Percentiles rank a stretch among this genome's conserved stretches.
These are phyloP conservation scores for Pichia sp. DNA, from an alignment of 1,139 yeast genomes.

Conservation along the genomic window DNA sequence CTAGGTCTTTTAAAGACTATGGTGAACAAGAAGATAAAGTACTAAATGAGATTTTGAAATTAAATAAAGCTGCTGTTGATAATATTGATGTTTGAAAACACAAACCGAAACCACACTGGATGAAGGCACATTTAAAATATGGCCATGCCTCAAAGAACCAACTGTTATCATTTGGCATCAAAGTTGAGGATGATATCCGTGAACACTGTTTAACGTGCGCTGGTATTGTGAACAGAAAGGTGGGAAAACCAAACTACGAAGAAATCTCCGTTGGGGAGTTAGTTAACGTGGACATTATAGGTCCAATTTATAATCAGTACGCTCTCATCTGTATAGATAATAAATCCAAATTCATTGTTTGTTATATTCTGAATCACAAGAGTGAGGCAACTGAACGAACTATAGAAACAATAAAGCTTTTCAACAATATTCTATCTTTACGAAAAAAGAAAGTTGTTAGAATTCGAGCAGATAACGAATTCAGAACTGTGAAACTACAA, in stretches of 20 bases:
- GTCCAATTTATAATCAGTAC: not conserved
- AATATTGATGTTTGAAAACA: not conserved
- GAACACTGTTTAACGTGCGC: not conserved
- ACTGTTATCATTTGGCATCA: not conserved
- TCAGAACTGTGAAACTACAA: slow-evolving; percentile 1
- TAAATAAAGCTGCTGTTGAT: not conserved
- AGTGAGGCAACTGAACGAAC: not conserved
- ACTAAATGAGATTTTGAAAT: not conserved
- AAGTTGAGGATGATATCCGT: not conserved
- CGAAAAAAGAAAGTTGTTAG: not conserved
- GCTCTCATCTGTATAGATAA: not conserved
- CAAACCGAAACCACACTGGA: not conserved
- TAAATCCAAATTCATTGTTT: not conserved
- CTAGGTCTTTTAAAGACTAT: not conserved
- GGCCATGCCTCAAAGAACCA: not conserved
- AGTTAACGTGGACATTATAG: not conserved
- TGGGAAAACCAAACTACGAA: not conserved
- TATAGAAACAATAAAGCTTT: not conserved
- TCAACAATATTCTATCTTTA: not conserved
- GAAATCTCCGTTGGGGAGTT: not conserved
- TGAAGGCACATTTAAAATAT: not conserved
- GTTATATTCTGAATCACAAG: not conserved
- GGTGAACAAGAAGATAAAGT: not conserved
- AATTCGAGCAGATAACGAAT: slow-evolving; percentile 5
- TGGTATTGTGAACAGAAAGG: not conserved